Percentiles rank a stretch among this genome's conserved stretches.
Evolutionary conservation across 306 rosid species (phyloP).

Genomic region (Prunus kanzakura): DNA sequence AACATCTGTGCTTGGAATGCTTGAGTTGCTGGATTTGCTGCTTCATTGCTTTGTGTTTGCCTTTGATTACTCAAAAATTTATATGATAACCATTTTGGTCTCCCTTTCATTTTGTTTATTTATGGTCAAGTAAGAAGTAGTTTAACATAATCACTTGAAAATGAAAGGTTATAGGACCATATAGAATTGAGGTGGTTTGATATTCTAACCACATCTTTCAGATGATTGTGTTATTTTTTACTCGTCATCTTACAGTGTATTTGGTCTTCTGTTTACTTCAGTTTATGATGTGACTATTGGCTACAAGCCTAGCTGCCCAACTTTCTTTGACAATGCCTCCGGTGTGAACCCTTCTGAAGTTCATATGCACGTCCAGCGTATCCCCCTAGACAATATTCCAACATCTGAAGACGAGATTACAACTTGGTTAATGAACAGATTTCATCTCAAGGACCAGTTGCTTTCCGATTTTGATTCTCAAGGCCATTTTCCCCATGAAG

Average conservation of each 20-base stretch:
- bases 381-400: constrained; percentile 48
- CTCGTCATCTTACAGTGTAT: constrained; percentile 1
- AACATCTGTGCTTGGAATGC: too few species aligned
- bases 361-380: constrained; percentile 53
- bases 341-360: constrained; percentile 81
- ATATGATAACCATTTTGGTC: neutral
- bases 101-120: neutral
- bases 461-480: constrained; percentile 52
- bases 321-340: constrained; percentile 69
- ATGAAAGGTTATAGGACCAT: neutral
- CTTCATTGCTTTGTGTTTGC: neutral
- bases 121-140: neutral
- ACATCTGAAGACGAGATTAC: constrained; percentile 50
- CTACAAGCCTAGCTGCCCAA: constrained; percentile 64
- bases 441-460: constrained; percentile 56
- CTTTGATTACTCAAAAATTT: neutral
- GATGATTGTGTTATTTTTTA: neutral
- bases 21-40: too few species aligned
- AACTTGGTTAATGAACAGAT: constrained; percentile 50
- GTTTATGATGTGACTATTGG: constrained; percentile 79
- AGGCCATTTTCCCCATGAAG: constrained; percentile 67
- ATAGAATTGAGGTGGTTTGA: neutral
- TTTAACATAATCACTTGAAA: too few species aligned
- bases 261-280: constrained; percentile 26
- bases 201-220: neutral